Conservation (phyloP, 345 rosid species). For the Mangifera indica region DNA sequence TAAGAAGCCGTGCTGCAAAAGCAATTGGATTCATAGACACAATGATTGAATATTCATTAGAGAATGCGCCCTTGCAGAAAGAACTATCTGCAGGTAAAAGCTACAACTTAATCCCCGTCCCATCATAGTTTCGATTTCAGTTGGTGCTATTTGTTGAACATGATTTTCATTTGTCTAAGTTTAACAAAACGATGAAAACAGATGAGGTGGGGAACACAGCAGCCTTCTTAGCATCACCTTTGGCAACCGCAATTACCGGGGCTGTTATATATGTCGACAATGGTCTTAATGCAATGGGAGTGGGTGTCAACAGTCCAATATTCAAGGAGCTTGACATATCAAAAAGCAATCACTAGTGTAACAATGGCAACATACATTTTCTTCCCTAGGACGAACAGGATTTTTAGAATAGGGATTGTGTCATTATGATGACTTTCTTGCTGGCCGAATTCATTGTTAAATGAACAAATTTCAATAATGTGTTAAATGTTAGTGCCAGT, state of each 20-base stretch:
- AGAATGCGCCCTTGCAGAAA: conserved; percentile 83
- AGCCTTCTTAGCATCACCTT: conserved; percentile 86
- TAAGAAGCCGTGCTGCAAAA: conserved; percentile 73
- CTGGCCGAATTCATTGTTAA: not conserved
- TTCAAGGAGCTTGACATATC: conserved; percentile 73
- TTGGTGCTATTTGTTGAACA: not conserved
- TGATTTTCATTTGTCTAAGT: conserved; percentile 6
- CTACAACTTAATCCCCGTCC: not conserved
- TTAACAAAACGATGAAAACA: conserved; percentile 31
- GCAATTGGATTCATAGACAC: conserved; percentile 77
- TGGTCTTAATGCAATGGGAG: conserved; percentile 95
- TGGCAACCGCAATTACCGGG: conserved; percentile 91
- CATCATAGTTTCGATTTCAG: not conserved
- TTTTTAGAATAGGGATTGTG: conserved; percentile 5
- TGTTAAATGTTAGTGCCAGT: not conserved
- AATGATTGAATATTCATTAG: conserved; percentile 82
- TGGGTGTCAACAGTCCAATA: conserved; percentile 82
- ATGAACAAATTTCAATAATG: not conserved
- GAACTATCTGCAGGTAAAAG: conserved; percentile 76
- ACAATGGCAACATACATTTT: not conserved
- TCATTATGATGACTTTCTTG: not conserved
- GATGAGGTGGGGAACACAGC: conserved; percentile 96
- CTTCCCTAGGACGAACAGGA: not conserved
- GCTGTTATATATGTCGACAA: conserved; percentile 88
- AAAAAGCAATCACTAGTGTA: conserved; percentile 42